Percentiles rank a stretch among this genome's conserved stretches.
Conservation (phyloP, 2,329 filamentous ascomycete species). For the Colletotrichum siamense region DNA sequence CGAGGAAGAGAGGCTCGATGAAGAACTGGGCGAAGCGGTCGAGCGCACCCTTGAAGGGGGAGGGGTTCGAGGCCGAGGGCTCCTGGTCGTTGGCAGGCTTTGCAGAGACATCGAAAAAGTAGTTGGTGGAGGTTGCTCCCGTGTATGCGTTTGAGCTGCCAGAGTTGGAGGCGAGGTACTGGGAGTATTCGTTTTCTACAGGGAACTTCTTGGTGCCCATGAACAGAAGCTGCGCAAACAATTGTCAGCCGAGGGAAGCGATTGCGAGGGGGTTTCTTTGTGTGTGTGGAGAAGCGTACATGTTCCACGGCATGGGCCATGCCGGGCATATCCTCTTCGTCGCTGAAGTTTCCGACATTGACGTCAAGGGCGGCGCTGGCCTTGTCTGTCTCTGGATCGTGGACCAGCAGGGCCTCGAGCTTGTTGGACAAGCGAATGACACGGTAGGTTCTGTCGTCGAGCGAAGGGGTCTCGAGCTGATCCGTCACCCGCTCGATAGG, state of each 20-base stretch:
- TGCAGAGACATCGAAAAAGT: slow-evolving; percentile 94
- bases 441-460: slow-evolving; percentile 87
- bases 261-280: not conserved
- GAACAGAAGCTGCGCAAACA: slow-evolving; percentile 71
- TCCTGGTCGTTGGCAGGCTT: slow-evolving; percentile 69
- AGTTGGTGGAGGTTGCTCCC: slow-evolving; percentile 91
- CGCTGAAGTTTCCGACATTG: slow-evolving; percentile 94
- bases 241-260: slow-evolving; percentile 9
- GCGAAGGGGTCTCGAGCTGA: slow-evolving; percentile 78
- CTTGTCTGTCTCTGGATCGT: slow-evolving; percentile 95
- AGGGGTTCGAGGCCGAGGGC: slow-evolving; percentile 60
- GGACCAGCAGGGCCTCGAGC: slow-evolving; percentile 89
- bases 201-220: slow-evolving; percentile 99
- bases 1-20: slow-evolving; percentile 83
- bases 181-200: slow-evolving; percentile 92
- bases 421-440: slow-evolving; percentile 86
- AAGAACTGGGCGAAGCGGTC: slow-evolving; percentile 97
- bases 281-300: slow-evolving; percentile 45
- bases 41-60: slow-evolving; percentile 77
- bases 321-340: slow-evolving; percentile 87
- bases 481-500: slow-evolving; percentile 63
- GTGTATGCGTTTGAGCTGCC: slow-evolving; percentile 97
- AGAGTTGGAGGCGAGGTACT: slow-evolving; percentile 88
- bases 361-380: slow-evolving; percentile 95
- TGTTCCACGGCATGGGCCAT: slow-evolving; percentile 98